Evolutionary conservation across 139 green algal species (phyloP).

Genomic region (Desmodesmus armatus): DNA sequence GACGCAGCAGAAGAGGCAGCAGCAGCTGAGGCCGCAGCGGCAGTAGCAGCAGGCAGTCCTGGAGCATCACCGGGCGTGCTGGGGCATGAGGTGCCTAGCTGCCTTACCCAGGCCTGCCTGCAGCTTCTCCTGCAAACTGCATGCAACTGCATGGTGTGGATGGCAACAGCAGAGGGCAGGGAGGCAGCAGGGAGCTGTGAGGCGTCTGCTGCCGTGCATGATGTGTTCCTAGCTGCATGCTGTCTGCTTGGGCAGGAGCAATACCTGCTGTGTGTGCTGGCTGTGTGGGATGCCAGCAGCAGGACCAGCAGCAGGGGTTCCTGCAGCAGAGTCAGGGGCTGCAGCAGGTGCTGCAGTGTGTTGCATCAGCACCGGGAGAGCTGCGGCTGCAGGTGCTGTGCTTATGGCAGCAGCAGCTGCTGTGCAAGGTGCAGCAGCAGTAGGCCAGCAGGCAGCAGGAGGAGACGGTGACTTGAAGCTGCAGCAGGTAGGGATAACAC

Average conservation of each 20-base stretch:
- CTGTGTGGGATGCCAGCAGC: not conserved
- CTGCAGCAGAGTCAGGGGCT: slow-evolving; percentile 27
- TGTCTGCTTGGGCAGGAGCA: not conserved
- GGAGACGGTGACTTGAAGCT: not conserved
- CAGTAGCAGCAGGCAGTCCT: not conserved
- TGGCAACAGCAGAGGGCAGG: not conserved
- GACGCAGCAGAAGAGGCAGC: not conserved
- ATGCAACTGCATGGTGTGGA: slow-evolving; percentile 6
- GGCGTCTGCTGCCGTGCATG: not conserved
- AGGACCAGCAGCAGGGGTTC: not conserved
- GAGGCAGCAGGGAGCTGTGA: not conserved
- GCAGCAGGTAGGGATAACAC: too few species aligned
- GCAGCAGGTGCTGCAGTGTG: not conserved
- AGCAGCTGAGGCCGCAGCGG: not conserved
- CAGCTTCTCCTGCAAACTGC: slow-evolving; percentile 26
- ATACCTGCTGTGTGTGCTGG: not conserved
- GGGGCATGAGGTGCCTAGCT: not conserved
- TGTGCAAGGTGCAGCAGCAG: not conserved
- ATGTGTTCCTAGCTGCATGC: not conserved
- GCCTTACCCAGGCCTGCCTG: slow-evolving; percentile 6
- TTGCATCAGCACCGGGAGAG: not conserved
- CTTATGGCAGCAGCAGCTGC: slow-evolving; percentile 9
- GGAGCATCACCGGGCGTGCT: too few species aligned
- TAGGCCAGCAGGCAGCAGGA: not conserved
- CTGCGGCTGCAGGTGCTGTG: slow-evolving; percentile 26